Base-by-base conservation (phyloP, 225 moss, liverwort and hornwort species). In the Sphagnum tenellum region DNA sequence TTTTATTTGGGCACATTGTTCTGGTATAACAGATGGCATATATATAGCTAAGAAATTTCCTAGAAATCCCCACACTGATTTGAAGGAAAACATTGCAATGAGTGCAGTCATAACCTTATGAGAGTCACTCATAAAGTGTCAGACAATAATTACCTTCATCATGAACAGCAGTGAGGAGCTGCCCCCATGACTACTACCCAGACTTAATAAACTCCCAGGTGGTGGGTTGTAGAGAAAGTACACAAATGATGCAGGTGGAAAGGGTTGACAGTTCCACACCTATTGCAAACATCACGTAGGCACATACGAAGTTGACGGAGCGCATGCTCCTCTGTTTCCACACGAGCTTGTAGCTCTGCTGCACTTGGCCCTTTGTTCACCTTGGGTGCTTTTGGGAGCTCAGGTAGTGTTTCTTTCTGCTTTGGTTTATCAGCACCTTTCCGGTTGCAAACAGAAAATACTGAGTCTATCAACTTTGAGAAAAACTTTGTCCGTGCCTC, bases 221-320 rank as follows among this genome's bases (percentile, higher is more conserved):
- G 29, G 29, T 29, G 29, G 29, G 29, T 63, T 49, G 29, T 52
- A 2, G 50, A 63, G 45, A 7, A 7, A 55, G 7, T 5, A 47
- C 49, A 46, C 52, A 5, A 9, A 52, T 0, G 6, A 5, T 52
- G 52, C 52, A 52, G 52, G 52, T 52, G 9, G 7, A 52, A n/a
- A 52, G 52, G 52, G 52, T 9, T 52, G 52, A 52, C 52, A 5
- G 52, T 6, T 52, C 52, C 52, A 52, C 63, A 89, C 90, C 90
- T 90, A 57, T 88, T 90, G 71, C 90, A 90, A 49, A 90, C 81
- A 55, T 90, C 90, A 55, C 90, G 80, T 12, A 90, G 76, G 78
- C 90, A 88, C 90, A 90, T 90, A 61, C 88, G 84, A 71, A 90
- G 64, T 8, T 85, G 82, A 62, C 90, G 67, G 48, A 88, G 66